Base-by-base conservation (phyloP, 768 basidiomycete species). In the Russula compacta region DNA sequence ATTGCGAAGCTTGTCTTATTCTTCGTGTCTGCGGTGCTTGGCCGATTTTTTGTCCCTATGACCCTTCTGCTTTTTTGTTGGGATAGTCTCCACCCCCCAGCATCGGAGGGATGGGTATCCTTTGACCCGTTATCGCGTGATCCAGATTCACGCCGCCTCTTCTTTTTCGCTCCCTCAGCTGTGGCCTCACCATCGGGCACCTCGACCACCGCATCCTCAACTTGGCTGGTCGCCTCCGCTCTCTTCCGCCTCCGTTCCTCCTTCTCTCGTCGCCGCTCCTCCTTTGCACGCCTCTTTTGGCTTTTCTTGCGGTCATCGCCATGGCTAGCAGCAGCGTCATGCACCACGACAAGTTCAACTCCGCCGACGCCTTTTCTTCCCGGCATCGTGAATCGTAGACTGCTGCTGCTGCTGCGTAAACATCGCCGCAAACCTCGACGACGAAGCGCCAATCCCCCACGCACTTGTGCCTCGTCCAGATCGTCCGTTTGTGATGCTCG, bases 161-260 rank as follows among this genome's bases (percentile, higher is more conserved):
- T 76, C 64, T 72, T 74, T 40, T 71, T 68, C 39, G 67, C 61
- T 43, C n/a, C 19, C 24, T 44, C 58, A 43, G 42, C 49, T 11
- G n/a, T 5, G 38, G 35, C 17, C 40, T 38, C 53, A 17, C 35
- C 59, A 4, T 29, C 38, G 6, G 35, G 47, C 38, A 33, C 58
- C 21, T 35, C 56, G 3, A 35, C 63, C 12, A 8, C 21, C 24
- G n/a, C 50, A n/a, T 11, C 14, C 6, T 44, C 43, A 15, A 51
- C 9, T 38, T 38, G 43, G 43, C 40, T 40, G 15, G 50, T 64
- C n/a, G 50, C 65, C n/a, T 66, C 62, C 32, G 46, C 66, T 53
- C 57, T 64, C 58, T 70, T 71, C 19, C 61, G 69, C 61, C 69
- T 74, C 58, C 67, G 70, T 66, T 71, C 73, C 17, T 69, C 69